Percentiles rank a stretch among this genome's conserved stretches.
phyloP scores from a whole-genome alignment of 768 basidiomycete species.

The Psilocybe azurescens region DNA sequence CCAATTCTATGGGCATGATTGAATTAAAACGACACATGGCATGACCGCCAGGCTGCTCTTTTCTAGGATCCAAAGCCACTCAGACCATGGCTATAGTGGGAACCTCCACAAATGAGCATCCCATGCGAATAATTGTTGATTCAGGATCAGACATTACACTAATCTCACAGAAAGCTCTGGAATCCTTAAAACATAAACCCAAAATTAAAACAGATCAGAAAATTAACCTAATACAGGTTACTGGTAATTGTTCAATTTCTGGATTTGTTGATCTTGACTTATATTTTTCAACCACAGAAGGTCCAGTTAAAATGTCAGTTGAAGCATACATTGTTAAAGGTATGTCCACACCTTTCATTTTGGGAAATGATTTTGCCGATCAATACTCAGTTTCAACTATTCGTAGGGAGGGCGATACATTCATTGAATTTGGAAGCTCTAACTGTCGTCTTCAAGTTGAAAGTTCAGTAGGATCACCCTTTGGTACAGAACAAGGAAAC shows the following conservation, averaged over 20 bases:
- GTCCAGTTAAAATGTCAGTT: conserved; percentile 28
- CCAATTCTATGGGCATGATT: background rate
- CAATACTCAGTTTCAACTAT: conserved; percentile 36
- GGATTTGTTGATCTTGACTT: conserved; percentile 33
- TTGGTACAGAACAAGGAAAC: conserved; percentile 8
- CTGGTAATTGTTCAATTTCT: conserved; percentile 29
- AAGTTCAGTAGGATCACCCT: background rate
- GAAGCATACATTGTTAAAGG: conserved; percentile 36
- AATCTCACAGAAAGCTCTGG: conserved; percentile 27
- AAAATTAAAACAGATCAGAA: conserved; percentile 29
- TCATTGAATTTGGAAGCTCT: conserved; percentile 12
- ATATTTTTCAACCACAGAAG: conserved; percentile 24
- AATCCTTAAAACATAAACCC: conserved; percentile 11
- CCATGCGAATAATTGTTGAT: conserved; percentile 27
- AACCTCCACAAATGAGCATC: too few species aligned
- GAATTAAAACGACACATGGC: conserved; percentile 26
- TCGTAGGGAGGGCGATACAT: conserved; percentile 9
- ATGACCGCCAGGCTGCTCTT: conserved; percentile 34
- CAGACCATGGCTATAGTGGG: background rate
- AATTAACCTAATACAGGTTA: conserved; percentile 38
- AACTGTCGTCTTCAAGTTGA: conserved; percentile 6
- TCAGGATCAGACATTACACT: conserved; percentile 41
- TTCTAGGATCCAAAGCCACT: conserved; percentile 35
- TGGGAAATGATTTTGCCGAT: conserved; percentile 39
- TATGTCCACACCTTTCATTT: conserved; percentile 33